Conservation (phyloP, 1,284 basidiomycete genomes). For the Agaricales sp. region DNA sequence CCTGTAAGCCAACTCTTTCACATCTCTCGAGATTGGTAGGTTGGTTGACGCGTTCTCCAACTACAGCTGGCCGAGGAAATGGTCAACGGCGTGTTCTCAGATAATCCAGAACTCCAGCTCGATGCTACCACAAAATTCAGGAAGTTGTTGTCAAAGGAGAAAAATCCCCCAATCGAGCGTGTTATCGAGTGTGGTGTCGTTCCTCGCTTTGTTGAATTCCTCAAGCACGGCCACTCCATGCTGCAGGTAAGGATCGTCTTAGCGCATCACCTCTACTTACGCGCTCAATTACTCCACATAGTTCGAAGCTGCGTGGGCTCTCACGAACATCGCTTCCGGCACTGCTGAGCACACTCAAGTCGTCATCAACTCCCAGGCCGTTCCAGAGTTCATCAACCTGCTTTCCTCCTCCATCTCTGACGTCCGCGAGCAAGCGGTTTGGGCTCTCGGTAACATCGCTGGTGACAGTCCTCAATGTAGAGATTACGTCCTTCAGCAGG, state of each 20-base stretch:
- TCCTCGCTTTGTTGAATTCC: conserved; percentile 94
- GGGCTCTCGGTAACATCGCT: conserved; percentile 95
- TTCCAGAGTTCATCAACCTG: conserved; percentile 96
- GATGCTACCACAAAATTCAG: conserved; percentile 97
- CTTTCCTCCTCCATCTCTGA: conserved; percentile 82
- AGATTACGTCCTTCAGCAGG: conserved; percentile 79
- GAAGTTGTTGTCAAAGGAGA: conserved; percentile 97
- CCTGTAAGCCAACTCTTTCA: conserved; percentile 40
- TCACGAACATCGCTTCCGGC: conserved; percentile 99
- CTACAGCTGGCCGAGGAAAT: conserved; percentile 80
- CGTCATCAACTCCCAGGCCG: conserved; percentile 90
- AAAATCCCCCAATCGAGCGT: conserved; percentile 98
- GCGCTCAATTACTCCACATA: conserved; percentile 23
- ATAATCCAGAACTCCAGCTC: conserved; percentile 84
- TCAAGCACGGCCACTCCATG: conserved; percentile 85
- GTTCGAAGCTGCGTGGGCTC: conserved; percentile 99
- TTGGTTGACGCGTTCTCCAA: conserved; percentile 11
- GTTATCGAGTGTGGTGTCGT: conserved; percentile 98
- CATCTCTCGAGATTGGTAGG: conserved; percentile 9
- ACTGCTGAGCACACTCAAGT: conserved; percentile 98
- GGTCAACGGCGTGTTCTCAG: conserved; percentile 89
- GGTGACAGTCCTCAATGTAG: conserved; percentile 92
- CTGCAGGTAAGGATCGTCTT: conserved; percentile 61
- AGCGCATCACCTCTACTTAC: conserved; percentile 5
- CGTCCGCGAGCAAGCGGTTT: conserved; percentile 94